Conservation (phyloP, 805 yeast species). For the Nakazawaea populi region DNA sequence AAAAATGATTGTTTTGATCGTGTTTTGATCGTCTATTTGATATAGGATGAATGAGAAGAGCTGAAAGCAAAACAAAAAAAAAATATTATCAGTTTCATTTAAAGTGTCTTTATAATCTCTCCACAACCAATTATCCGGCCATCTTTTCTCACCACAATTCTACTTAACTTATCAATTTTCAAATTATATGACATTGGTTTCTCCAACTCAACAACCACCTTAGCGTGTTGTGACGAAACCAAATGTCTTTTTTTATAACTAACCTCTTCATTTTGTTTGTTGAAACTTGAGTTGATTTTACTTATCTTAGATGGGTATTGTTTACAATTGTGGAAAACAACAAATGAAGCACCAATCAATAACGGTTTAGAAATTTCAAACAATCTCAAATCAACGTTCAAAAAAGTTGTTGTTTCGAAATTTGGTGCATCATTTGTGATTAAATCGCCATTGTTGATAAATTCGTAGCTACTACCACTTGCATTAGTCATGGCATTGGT, state of each 20-base stretch:
- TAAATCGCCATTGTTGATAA: slow-evolving; percentile 60
- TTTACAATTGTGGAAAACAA: slow-evolving; percentile 70
- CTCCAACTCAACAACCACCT: slow-evolving; percentile 46
- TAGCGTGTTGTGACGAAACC: slow-evolving; percentile 52
- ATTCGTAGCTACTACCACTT: slow-evolving; percentile 28
- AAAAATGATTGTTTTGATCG: slow-evolving; percentile 29
- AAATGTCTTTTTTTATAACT: slow-evolving; percentile 51
- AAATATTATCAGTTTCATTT: too few relatives aligned
- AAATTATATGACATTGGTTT: slow-evolving; percentile 45
- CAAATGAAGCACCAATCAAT: slow-evolving; percentile 72
- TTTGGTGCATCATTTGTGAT: slow-evolving; percentile 26
- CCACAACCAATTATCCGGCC: slow-evolving; percentile 58
- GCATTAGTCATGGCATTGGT: slow-evolving; percentile 12
- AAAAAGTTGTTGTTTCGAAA: slow-evolving; percentile 33
- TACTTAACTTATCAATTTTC: slow-evolving; percentile 48
- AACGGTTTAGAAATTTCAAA: slow-evolving; percentile 71
- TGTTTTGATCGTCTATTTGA: too few relatives aligned
- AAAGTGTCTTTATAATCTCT: background rate
- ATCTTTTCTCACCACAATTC: slow-evolving; percentile 65
- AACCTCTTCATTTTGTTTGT: slow-evolving; percentile 30
- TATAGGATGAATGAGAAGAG: too few relatives aligned
- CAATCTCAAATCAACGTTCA: slow-evolving; percentile 50
- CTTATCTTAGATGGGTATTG: slow-evolving; percentile 64
- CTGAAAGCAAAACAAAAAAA: background rate
- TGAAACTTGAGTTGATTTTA: slow-evolving; percentile 33